A percentile compares a stretch with the other conserved stretches of the same genome.
phyloP scores from a whole-genome alignment of 2,329 filamentous ascomycete species.

The Arthroderma sp. region DNA sequence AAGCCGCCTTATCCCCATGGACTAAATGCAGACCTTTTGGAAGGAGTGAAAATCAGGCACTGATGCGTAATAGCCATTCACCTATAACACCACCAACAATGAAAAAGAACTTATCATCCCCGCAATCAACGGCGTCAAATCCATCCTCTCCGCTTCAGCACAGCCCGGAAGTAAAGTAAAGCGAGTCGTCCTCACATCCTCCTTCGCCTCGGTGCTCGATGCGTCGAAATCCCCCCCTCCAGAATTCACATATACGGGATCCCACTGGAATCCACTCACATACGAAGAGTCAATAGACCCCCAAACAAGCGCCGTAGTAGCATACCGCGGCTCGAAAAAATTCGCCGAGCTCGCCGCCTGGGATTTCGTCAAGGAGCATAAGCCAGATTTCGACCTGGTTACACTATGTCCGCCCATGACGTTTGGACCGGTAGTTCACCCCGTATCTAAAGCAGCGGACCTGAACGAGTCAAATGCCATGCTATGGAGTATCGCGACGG shows the following conservation, averaged over 20 bases:
- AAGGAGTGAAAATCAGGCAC: too few relatives aligned
- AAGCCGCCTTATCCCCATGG: conserved; percentile 5
- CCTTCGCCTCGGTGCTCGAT: conserved; percentile 19
- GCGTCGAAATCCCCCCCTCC: neutral
- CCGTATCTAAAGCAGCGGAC: conserved; percentile 18
- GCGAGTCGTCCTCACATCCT: conserved; percentile 19
- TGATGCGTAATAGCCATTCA: conserved; percentile 25
- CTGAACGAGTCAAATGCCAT: conserved; percentile 33
- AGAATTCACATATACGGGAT: conserved; percentile 16
- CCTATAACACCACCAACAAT: conserved; percentile 31
- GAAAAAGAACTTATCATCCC: conserved; percentile 35
- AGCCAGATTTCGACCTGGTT: conserved; percentile 31
- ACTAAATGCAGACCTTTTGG: too few relatives aligned
- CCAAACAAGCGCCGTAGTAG: conserved; percentile 12
- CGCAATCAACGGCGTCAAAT: conserved; percentile 34
- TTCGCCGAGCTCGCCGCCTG: conserved; percentile 18
- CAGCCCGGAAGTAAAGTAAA: conserved; percentile 12
- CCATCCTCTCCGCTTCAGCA: conserved; percentile 25
- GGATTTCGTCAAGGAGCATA: conserved; percentile 23
- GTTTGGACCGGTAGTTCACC: conserved; percentile 29
- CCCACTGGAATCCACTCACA: conserved; percentile 21
- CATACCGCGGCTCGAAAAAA: conserved; percentile 22
- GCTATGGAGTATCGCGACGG: conserved; percentile 30
- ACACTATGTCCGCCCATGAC: conserved; percentile 35
- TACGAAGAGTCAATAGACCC: conserved; percentile 16